Base-by-base conservation (phyloP, 1,139 yeast genomes). In the Taphrina betulina region DNA sequence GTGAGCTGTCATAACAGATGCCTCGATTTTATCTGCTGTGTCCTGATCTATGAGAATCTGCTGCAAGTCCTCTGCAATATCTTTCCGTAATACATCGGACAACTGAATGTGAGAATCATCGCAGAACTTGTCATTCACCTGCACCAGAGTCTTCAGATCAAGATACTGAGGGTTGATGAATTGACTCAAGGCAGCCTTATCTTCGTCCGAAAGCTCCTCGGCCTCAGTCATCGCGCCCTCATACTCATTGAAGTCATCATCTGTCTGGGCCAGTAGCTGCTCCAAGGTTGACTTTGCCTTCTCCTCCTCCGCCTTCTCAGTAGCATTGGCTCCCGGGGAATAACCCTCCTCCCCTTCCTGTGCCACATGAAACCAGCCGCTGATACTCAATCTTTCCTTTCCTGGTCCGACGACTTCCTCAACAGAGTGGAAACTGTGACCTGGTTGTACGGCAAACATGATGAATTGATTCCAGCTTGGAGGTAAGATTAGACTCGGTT, bases 321-420 rank as follows among this genome's bases (percentile, higher is more conserved):
- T 23, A 7, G 40, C 36, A 12, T 59, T 59, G 10, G 61, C 58
- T 7, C 60, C 60, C n/a, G 41, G 52, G 12, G 82, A 77, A 65
- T 70, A 90, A 0, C 96, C 97, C 35, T 79, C 82, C 69, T 94
- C 98, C 10, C 95, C 96, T 7, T 73, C 75, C 67, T 92, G 98
- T 1, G 98, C 98, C 50, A 90, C 87, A 68, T 94, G 99, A 68
- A 92, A 94, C 99, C 99, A 94, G 0, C 99, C 99, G 67, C 92
- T 96, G 60, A 94, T 87, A 1, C 96, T 85, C 45, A 92, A 73
- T 65, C 99, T 77, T 62, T 89, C 95, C 66, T 83, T 86, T 16
- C 43, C 45, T 65, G 89, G 95, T 1, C 83, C 95, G 61, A 84
- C 79, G 1, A 94, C 98, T 68, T 94, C 98, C 70, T 94, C 98